Conservation (phyloP, 257 asterid species). For the Orobanche coerulescens region DNA sequence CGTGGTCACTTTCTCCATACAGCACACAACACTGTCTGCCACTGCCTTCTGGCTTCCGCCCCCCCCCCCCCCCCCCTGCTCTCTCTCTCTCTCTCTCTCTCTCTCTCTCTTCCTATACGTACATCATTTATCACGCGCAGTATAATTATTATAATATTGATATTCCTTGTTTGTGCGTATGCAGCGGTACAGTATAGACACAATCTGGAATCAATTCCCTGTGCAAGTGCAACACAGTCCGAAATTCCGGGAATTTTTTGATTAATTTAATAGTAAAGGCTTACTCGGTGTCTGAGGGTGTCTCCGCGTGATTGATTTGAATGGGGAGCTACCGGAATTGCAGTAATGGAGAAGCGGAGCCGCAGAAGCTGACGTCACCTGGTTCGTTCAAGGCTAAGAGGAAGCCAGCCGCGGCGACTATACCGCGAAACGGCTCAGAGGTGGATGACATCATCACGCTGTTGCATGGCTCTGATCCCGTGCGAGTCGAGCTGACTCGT, state of each 20-base stretch:
- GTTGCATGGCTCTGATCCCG: constrained; percentile 83
- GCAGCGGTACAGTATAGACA: constrained; percentile 4
- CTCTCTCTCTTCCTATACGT: constrained; percentile 8
- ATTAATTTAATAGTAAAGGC: background rate
- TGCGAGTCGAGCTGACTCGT: constrained; percentile 80
- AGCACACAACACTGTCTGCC: no score
- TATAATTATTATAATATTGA: background rate
- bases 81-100: constrained; percentile 46
- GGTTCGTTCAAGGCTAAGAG: constrained; percentile 43
- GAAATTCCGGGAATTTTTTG: constrained; percentile 16
- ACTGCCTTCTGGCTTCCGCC: no score
- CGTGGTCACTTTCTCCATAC: no score
- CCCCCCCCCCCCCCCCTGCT: no score
- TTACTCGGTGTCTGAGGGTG: background rate
- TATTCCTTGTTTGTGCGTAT: constrained; percentile 12
- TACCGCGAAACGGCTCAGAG: constrained; percentile 41
- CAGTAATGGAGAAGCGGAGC: constrained; percentile 38
- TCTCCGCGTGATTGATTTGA: background rate
- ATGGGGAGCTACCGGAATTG: constrained; percentile 35
- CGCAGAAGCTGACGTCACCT: constrained; percentile 39
- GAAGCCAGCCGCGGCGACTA: constrained; percentile 28
- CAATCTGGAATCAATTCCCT: constrained; percentile 17
- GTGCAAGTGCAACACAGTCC: constrained; percentile 22
- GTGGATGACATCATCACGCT: constrained; percentile 53
- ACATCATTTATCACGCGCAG: background rate